These are phyloP conservation scores for Aspergillus persii DNA, from an alignment of 2,329 filamentous ascomycete genomes.

Conservation along the genomic window DNA sequence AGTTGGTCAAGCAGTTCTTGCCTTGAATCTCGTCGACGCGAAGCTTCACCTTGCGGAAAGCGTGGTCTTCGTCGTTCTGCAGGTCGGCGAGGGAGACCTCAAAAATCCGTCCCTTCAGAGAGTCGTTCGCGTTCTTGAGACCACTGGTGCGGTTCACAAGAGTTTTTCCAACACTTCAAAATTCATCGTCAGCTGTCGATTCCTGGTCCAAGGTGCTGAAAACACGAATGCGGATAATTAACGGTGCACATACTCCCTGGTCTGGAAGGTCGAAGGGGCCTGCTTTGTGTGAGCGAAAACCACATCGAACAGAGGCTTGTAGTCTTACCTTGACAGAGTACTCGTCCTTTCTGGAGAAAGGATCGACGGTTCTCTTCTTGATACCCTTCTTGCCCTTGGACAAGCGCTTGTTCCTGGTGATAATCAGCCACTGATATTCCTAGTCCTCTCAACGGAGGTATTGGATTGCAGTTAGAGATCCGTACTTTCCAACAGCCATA, in stretches of 20 bases:
- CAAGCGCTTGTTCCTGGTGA: conserved; percentile 93
- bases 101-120: conserved; percentile 97
- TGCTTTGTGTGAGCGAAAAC: conserved; percentile 36
- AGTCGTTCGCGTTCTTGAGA: conserved; percentile 99
- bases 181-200: conserved; percentile 18
- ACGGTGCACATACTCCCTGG: conserved; percentile 76
- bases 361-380: conserved; percentile 98
- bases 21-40: conserved; percentile 98
- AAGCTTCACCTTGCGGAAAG: conserved; percentile 99
- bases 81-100: conserved; percentile 98
- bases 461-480: conserved; percentile 22
- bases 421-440: conserved; percentile 13
- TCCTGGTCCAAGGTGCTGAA: conserved; percentile 2
- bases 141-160: conserved; percentile 98
- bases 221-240: conserved; percentile 7
- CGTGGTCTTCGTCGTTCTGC: conserved; percentile 99
- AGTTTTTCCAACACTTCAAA: conserved; percentile 91
- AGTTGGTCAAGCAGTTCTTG: conserved; percentile 99
- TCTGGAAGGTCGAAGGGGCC: conserved; percentile 93
- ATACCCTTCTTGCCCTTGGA: conserved; percentile 99
- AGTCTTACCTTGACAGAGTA: conserved; percentile 84
- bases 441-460: background rate
- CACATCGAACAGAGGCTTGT: background rate
- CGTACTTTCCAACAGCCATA: conserved; percentile 81
- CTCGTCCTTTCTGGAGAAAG: conserved; percentile 99